Evolutionary conservation across 2,329 filamentous ascomycete species (phyloP).

Genomic region (Trichoderma sp.): DNA sequence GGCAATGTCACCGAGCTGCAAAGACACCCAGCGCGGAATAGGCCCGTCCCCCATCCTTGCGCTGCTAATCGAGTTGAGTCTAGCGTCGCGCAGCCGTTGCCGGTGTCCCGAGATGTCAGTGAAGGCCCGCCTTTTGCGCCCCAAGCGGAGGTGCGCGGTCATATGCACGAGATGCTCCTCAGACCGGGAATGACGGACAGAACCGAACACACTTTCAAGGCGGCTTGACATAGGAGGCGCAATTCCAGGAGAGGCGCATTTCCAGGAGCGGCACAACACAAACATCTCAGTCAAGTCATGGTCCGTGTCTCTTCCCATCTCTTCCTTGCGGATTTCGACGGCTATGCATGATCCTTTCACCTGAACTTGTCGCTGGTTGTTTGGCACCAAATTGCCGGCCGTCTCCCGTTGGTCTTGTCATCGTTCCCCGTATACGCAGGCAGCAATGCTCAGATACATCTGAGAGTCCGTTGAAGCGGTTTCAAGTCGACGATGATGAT

Average conservation of each 20-base stretch:
- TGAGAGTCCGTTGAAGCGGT: too few relatives aligned
- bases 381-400: not conserved
- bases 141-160: not conserved
- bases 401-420: not conserved
- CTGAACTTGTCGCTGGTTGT: too few relatives aligned
- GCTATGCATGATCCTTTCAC: too few relatives aligned
- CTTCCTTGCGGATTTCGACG: too few relatives aligned
- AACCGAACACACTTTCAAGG: not conserved
- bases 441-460: too few relatives aligned
- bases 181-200: not conserved
- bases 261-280: too few relatives aligned
- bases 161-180: not conserved
- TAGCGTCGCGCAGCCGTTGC: constrained; percentile 12
- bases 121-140: not conserved
- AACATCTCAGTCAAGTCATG: too few relatives aligned
- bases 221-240: too few relatives aligned
- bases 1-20: not conserved
- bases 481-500: not conserved
- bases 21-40: not conserved
- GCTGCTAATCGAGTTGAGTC: constrained; percentile 14
- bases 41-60: constrained; percentile 1
- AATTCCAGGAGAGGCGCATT: too few relatives aligned
- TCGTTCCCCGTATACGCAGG: too few relatives aligned
- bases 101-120: constrained; percentile 13
- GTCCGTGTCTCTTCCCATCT: too few relatives aligned